A percentile compares a stretch with the other conserved stretches of the same genome.
Evolutionary conservation across 352 stramenopile species (phyloP).

Genomic region (Globisporangium viniferum): DNA sequence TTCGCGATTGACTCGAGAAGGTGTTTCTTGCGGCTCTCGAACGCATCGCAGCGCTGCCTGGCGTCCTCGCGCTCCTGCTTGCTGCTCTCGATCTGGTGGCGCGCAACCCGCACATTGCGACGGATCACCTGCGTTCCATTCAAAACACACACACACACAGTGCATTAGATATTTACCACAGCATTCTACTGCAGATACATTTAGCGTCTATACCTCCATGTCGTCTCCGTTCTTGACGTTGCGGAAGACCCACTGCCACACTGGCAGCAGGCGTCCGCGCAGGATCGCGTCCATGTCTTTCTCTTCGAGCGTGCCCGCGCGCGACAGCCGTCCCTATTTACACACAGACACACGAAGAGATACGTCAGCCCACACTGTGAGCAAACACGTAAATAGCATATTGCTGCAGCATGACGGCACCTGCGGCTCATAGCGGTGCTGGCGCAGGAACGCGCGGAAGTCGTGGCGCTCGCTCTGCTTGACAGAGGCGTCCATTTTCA

Average conservation of each 20-base stretch:
- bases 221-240: constrained; percentile 40
- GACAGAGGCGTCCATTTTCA: constrained; percentile 12
- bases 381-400: not conserved
- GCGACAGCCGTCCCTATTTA: constrained; percentile 29
- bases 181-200: not conserved
- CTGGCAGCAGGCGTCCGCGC: constrained; percentile 23
- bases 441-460: constrained; percentile 40
- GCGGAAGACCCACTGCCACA: constrained; percentile 38
- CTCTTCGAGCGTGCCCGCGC: constrained; percentile 31
- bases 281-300: constrained; percentile 44
- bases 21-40: constrained; percentile 20
- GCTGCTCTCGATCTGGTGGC: constrained; percentile 26
- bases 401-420: constrained; percentile 8
- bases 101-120: constrained; percentile 33
- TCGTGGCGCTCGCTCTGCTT: constrained; percentile 30
- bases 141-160: not conserved
- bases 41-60: constrained; percentile 15
- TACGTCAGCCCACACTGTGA: not conserved
- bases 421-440: constrained; percentile 40
- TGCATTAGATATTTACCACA: not conserved
- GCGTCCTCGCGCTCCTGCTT: constrained; percentile 37
- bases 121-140: constrained; percentile 18
- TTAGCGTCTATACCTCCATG: constrained; percentile 22
- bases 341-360: not conserved
- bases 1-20: constrained; percentile 24